These are phyloP conservation scores for Penicillium macrosclerotiorum DNA, from an alignment of 495 filamentous ascomycete genomes.

Conservation along the genomic window DNA sequence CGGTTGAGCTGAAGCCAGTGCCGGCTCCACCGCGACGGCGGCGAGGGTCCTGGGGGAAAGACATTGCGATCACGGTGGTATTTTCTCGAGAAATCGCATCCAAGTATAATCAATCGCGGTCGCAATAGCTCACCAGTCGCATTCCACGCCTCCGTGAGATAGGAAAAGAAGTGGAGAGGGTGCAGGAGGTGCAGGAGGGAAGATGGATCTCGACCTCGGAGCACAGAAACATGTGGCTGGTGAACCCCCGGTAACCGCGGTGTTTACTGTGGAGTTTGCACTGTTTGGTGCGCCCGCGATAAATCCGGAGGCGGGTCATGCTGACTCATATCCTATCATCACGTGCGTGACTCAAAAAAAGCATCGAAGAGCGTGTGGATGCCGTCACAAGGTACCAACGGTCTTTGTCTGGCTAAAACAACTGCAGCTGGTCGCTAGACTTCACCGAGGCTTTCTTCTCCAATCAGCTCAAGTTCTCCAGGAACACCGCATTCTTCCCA, in stretches of 20 bases:
- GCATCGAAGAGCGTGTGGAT: too few species aligned
- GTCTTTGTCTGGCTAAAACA: slow-evolving; percentile 9
- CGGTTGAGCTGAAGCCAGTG: slow-evolving; percentile 50
- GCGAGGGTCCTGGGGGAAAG: slow-evolving; percentile 65
- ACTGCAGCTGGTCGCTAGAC: too few species aligned
- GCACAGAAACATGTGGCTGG: slow-evolving; percentile 50
- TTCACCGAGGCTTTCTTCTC: too few species aligned
- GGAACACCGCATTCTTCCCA: too few species aligned
- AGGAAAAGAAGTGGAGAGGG: slow-evolving; percentile 26
- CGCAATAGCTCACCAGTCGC: slow-evolving; percentile 34
- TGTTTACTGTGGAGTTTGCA: slow-evolving; percentile 14
- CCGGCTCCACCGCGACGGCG: slow-evolving; percentile 57
- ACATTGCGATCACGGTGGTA: slow-evolving; percentile 55
- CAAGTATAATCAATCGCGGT: slow-evolving; percentile 25
- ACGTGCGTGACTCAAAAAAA: slow-evolving; percentile 20
- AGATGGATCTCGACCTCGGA: slow-evolving; percentile 31
- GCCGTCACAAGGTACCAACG: too few species aligned
- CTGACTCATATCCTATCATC: slow-evolving; percentile 19
- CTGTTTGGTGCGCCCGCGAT: slow-evolving; percentile 5
- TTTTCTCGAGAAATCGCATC: slow-evolving; percentile 32
- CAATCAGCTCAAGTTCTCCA: too few species aligned
- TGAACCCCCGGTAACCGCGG: slow-evolving; percentile 20
- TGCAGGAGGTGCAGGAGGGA: slow-evolving; percentile 21
- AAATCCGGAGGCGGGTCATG: slow-evolving; percentile 18
- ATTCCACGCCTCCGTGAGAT: slow-evolving; percentile 28